phyloP scores from a whole-genome alignment of 202 grass and related monocot genomes.

The Sporobolus alterniflorus region DNA sequence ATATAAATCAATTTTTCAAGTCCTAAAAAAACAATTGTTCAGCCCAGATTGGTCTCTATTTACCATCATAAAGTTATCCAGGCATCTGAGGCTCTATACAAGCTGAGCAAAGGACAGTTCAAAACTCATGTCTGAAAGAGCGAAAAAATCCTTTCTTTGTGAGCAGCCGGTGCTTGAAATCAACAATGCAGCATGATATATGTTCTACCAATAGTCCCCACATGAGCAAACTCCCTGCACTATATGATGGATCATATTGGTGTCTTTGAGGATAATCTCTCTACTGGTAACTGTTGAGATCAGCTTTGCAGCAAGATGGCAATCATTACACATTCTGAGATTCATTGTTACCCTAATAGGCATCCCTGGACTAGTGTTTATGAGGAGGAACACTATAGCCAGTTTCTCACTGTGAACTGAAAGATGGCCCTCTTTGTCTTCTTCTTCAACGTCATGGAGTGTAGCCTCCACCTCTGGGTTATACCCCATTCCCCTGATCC shows the following conservation, averaged over 20 bases:
- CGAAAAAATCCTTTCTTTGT: conserved; percentile 10
- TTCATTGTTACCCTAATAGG: conserved; percentile 79
- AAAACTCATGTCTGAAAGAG: conserved; percentile 25
- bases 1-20: not conserved
- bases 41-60: not conserved
- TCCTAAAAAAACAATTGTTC: not conserved
- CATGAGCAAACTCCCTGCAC: conserved; percentile 64
- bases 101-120: conserved; percentile 6
- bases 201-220: conserved; percentile 78
- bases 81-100: conserved; percentile 4
- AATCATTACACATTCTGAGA: conserved; percentile 79
- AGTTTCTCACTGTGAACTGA: conserved; percentile 83
- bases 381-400: conserved; percentile 71
- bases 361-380: conserved; percentile 61
- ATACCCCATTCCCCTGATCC: conserved; percentile 76
- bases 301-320: conserved; percentile 75
- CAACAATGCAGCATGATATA: not conserved
- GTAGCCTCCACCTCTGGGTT: conserved; percentile 59
- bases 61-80: conserved; percentile 10
- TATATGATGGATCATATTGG: conserved; percentile 81
- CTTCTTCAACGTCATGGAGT: conserved; percentile 93
- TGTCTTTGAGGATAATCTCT: conserved; percentile 81
- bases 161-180: conserved; percentile 21
- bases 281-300: conserved; percentile 61
- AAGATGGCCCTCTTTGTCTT: conserved; percentile 79